Percentiles rank a stretch among this genome's conserved stretches.
These are phyloP conservation scores for Yarrowia yakushimensis DNA, from an alignment of 805 yeast species.

Conservation along the genomic window DNA sequence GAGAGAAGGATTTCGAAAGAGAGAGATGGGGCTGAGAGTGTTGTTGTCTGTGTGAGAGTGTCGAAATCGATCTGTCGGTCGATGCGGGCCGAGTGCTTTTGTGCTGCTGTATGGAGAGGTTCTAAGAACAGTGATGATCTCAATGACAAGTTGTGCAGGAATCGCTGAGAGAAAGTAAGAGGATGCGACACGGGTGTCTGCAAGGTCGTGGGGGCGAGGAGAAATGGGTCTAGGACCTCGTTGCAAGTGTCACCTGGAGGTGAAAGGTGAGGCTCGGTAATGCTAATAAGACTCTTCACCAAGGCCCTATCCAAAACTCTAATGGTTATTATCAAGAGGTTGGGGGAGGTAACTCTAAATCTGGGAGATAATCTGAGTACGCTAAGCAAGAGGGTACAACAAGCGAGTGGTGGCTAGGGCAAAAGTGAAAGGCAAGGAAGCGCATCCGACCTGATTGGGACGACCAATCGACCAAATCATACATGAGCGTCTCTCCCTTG, in stretches of 20 bases:
- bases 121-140: not conserved
- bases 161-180: not conserved
- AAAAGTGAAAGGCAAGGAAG: not conserved
- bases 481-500: not conserved
- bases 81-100: not conserved
- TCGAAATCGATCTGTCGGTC: not conserved
- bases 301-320: slow-evolving; percentile 23
- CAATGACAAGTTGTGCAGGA: not conserved
- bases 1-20: not conserved
- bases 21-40: not conserved
- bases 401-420: slow-evolving; percentile 20
- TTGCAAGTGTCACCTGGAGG: slow-evolving; percentile 15
- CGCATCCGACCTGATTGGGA: slow-evolving; percentile 9
- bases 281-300: slow-evolving; percentile 24
- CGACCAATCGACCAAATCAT: not conserved
- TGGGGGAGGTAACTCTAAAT: slow-evolving; percentile 18
- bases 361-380: slow-evolving; percentile 23
- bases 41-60: not conserved
- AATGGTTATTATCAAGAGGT: slow-evolving; percentile 23
- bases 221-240: slow-evolving; percentile 6
- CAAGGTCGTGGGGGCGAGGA: not conserved
- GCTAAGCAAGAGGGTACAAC: slow-evolving; percentile 21
- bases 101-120: not conserved
- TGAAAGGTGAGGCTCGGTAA: slow-evolving; percentile 7
- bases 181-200: not conserved